Percentiles rank a stretch among this genome's conserved stretches.
Conservation (phyloP, 495 filamentous ascomycete genomes). For the Neurospora africana region DNA sequence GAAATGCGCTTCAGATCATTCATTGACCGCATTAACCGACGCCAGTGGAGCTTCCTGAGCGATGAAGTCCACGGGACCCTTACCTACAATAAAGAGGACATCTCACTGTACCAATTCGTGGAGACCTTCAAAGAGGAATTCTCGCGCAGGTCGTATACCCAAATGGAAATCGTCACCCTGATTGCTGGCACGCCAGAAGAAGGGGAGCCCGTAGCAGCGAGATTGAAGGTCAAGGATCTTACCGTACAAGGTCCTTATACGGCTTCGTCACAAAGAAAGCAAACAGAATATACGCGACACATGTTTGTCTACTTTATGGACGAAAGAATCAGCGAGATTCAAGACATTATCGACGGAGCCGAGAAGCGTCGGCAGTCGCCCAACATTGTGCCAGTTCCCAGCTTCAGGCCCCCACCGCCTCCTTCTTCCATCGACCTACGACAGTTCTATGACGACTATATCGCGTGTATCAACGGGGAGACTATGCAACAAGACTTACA, state of each 20-base stretch:
- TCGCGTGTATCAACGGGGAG: slow-evolving; percentile 21
- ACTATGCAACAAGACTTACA: slow-evolving; percentile 16
- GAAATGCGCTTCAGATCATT: slow-evolving; percentile 9
- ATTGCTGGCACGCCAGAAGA: slow-evolving; percentile 6
- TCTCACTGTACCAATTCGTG: slow-evolving; percentile 13
- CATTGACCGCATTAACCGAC: slow-evolving; percentile 12
- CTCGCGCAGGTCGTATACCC: slow-evolving; percentile 6
- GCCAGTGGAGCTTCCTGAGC: slow-evolving; percentile 9
- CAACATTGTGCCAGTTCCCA: slow-evolving; percentile 6
- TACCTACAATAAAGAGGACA: slow-evolving; percentile 16
- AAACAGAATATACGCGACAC: slow-evolving; percentile 8
- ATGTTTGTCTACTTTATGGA: slow-evolving; percentile 15
- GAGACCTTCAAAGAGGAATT: slow-evolving; percentile 11
- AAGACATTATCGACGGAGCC: slow-evolving; percentile 9
- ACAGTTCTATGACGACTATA: slow-evolving; percentile 18
- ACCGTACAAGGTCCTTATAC: neutral
- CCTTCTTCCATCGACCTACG: slow-evolving; percentile 7
- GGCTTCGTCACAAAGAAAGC: neutral
- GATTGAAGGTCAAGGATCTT: slow-evolving; percentile 6
- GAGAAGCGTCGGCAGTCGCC: slow-evolving; percentile 9
- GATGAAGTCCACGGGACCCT: slow-evolving; percentile 8
- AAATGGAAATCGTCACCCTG: slow-evolving; percentile 10
- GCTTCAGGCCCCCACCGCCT: slow-evolving; percentile 8
- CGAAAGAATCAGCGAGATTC: slow-evolving; percentile 16
- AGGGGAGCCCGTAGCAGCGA: slow-evolving; percentile 1